Conservation (phyloP, 2,329 filamentous ascomycete genomes). For the Cercospora citrullina region DNA sequence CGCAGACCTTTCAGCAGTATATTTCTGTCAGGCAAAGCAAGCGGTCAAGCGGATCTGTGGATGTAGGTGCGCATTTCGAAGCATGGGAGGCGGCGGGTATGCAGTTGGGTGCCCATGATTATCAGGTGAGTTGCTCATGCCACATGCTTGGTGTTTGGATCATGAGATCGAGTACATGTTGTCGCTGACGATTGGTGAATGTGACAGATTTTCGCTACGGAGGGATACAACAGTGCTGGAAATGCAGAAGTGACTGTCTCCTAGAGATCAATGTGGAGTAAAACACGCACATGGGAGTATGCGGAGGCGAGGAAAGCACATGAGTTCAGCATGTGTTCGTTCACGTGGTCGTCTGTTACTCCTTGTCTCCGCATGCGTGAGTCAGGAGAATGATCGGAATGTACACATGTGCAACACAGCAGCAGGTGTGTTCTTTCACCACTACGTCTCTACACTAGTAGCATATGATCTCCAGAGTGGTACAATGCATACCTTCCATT, state of each 20-base stretch:
- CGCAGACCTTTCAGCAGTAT: conserved; percentile 54
- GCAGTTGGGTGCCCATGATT: conserved; percentile 16
- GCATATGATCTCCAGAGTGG: neutral
- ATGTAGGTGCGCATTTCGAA: conserved; percentile 53
- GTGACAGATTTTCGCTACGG: conserved; percentile 17
- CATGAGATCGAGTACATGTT: neutral
- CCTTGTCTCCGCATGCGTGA: neutral
- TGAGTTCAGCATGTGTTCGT: neutral
- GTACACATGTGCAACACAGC: neutral
- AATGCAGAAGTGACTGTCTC: conserved; percentile 17
- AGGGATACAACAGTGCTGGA: conserved; percentile 20
- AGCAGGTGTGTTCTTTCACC: neutral
- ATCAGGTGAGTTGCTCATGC: conserved; percentile 12
- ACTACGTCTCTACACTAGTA: no score
- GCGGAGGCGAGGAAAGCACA: neutral
- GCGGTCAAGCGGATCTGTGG: conserved; percentile 54
- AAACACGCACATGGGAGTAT: neutral
- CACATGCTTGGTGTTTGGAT: neutral
- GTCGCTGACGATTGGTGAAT: neutral
- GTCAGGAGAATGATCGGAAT: neutral
- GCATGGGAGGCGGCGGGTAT: conserved; percentile 45
- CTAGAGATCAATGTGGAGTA: neutral
- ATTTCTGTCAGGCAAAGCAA: conserved; percentile 55
- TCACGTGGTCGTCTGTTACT: neutral
- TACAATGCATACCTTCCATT: neutral